Base-by-base conservation (phyloP, 1,284 basidiomycete species). In the Ustilago tritici region DNA sequence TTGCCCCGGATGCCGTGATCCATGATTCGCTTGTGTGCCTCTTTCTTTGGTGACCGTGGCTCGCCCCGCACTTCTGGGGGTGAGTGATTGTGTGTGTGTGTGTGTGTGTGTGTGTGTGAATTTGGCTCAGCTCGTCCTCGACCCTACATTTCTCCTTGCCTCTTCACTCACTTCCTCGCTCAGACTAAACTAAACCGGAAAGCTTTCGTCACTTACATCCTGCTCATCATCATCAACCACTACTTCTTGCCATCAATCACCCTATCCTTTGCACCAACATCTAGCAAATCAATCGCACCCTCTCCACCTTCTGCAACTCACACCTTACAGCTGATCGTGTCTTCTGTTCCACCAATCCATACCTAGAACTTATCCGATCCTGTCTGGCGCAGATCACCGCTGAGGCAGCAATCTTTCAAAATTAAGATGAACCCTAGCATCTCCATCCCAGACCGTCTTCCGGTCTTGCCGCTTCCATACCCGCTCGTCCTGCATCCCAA, bases 401-500 rank as follows among this genome's bases (percentile, higher is more conserved):
- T 46, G 32, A 54, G 47, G 49, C 28, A 36, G 23, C 40, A 47
- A 19, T 6, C 14, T 28, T 23, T 10, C 11, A 6, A 31, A 12
- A 4, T 11, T 56, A 56, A 49, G 31, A 78, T 78, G 76, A 74
- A 74, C 52, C 63, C 76, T 1, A 72, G 70, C 61, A 73, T 74
- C 57, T 73, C 69, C 8, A 82, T 85, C 31, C 84, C 82, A 0
- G 62, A 79, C 32, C 67, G 78, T 40, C 78, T 84, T 6, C 82
- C 82, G 31, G 79, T 84, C 54, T 69, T 86, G 56, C 78, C 73
- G 8, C 76, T 86, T 9, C 84, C 84, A 1, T 85, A 85, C 54
- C 84, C 84, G 12, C 77, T 82, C 34, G 75, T 86, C 17, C 70
- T 86, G 35, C 82, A 85, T 61, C 84, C 84, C 28, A 81, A 80